Evolutionary conservation across 2,329 filamentous ascomycete species (phyloP).

Genomic region (Trichoderma sp.): DNA sequence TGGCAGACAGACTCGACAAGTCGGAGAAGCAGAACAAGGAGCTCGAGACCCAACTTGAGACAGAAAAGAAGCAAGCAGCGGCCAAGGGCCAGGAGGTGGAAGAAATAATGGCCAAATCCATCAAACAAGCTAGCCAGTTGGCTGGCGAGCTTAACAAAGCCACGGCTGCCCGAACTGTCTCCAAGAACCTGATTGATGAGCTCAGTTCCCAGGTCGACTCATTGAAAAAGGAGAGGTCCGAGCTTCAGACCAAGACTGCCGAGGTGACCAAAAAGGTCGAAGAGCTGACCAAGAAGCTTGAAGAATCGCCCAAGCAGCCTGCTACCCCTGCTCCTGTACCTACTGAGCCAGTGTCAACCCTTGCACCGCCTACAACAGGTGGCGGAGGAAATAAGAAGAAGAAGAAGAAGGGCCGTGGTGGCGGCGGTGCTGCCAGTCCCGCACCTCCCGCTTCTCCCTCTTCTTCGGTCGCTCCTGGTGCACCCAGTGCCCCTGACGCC

Average conservation of each 20-base stretch:
- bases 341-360: conserved; percentile 12
- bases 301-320: conserved; percentile 31
- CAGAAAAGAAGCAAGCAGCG: conserved; percentile 35
- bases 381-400: conserved; percentile 52
- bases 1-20: conserved; percentile 51
- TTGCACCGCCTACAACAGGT: conserved; percentile 20
- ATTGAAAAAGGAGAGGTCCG: conserved; percentile 37
- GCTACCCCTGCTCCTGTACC: conserved; percentile 26
- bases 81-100: conserved; percentile 41
- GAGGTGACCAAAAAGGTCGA: conserved; percentile 35
- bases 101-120: conserved; percentile 37
- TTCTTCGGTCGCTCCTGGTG: conserved; percentile 25
- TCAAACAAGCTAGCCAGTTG: conserved; percentile 41
- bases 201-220: conserved; percentile 41
- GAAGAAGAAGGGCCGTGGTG: conserved; percentile 81
- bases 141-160: conserved; percentile 44
- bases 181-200: conserved; percentile 45
- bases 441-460: conserved; percentile 27
- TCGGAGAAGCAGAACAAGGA: conserved; percentile 48
- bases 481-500: conserved; percentile 28
- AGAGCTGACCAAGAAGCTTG: conserved; percentile 42
- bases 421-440: conserved; percentile 36
- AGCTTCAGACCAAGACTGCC: conserved; percentile 37
- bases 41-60: conserved; percentile 41
- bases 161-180: conserved; percentile 41